Percentiles rank a stretch among this genome's conserved stretches.
Conservation (phyloP, 495 filamentous ascomycete species). For the Eremomyces bilateralis region DNA sequence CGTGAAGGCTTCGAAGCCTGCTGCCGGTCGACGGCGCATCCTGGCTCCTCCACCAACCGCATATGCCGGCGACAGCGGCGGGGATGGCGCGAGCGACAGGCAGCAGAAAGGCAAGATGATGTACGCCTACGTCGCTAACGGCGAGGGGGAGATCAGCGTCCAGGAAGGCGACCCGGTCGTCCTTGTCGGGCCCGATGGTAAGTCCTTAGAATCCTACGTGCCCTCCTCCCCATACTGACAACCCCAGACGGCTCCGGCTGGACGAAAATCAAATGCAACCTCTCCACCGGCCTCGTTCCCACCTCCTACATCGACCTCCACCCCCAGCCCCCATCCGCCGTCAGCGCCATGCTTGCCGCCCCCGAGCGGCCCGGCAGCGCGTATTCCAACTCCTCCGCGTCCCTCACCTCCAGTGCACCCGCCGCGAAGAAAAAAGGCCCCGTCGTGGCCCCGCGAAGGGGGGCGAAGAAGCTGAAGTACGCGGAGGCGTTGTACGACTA, state of each 20-base stretch:
- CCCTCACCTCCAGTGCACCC: constrained; percentile 10
- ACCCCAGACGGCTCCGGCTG: constrained; percentile 68
- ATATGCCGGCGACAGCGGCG: constrained; percentile 34
- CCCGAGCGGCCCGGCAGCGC: constrained; percentile 33
- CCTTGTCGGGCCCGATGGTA: constrained; percentile 79
- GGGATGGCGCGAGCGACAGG: constrained; percentile 13
- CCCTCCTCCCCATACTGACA: not conserved
- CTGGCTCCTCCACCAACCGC: constrained; percentile 71
- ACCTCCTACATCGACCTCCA: constrained; percentile 51
- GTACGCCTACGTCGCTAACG: constrained; percentile 61
- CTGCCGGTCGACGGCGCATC: constrained; percentile 39
- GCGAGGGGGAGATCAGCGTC: constrained; percentile 60
- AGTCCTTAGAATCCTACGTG: constrained; percentile 12
- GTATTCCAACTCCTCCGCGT: constrained; percentile 44
- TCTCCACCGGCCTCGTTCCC: constrained; percentile 65
- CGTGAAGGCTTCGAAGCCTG: constrained; percentile 15
- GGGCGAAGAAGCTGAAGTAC: constrained; percentile 87
- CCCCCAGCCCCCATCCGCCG: constrained; percentile 10
- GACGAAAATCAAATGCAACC: constrained; percentile 53
- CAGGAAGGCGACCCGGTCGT: constrained; percentile 52
- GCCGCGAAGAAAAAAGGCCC: constrained; percentile 68
- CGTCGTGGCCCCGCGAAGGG: constrained; percentile 73
- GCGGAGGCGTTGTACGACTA: constrained; percentile 91
- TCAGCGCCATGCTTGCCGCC: constrained; percentile 22
- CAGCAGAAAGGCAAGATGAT: constrained; percentile 71